A percentile compares a stretch with the other conserved stretches of the same genome.
Conservation (phyloP, 352 stramenopile species). For the Blastocystis sp. region DNA sequence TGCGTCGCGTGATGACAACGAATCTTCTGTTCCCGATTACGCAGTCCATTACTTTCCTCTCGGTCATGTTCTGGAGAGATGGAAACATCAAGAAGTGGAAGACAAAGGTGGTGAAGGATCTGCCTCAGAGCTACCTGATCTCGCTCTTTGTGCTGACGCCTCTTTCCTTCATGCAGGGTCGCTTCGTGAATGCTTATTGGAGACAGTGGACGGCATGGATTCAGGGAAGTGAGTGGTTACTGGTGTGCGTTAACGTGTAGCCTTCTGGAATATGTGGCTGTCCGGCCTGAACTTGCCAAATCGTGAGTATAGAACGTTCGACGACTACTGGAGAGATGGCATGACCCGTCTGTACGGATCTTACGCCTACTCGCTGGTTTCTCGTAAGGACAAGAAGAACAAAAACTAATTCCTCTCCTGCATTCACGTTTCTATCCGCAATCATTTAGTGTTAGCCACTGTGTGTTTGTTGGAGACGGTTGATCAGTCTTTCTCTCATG, state of each 20-base stretch:
- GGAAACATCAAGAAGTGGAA: conserved; percentile 65
- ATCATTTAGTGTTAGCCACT: conserved; percentile 3
- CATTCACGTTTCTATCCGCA: neutral
- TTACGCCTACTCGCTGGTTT: conserved; percentile 62
- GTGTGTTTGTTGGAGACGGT: neutral
- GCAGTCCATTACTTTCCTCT: conserved; percentile 64
- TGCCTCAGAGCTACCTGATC: conserved; percentile 62
- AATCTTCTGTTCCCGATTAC: conserved; percentile 72
- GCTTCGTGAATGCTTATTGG: conserved; percentile 37
- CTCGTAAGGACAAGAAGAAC: conserved; percentile 42
- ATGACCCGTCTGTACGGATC: conserved; percentile 65
- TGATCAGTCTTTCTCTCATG: conserved; percentile 37
- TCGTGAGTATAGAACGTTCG: conserved; percentile 67
- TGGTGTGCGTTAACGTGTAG: neutral
- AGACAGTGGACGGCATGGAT: conserved; percentile 60
- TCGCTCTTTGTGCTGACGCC: conserved; percentile 61
- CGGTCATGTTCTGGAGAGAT: conserved; percentile 70
- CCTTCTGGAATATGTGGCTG: conserved; percentile 72
- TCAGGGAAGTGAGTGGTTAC: conserved; percentile 45
- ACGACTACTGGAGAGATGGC: conserved; percentile 47
- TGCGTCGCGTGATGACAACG: conserved; percentile 9
- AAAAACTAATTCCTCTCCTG: neutral
- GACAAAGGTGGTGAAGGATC: conserved; percentile 70
- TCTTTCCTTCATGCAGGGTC: conserved; percentile 64
- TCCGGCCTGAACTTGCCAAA: conserved; percentile 66